Percentiles rank a stretch among this genome's conserved stretches.
These are phyloP conservation scores for Dillenia turbinata DNA, from an alignment of 164 flowering plant genomes.

Conservation along the genomic window DNA sequence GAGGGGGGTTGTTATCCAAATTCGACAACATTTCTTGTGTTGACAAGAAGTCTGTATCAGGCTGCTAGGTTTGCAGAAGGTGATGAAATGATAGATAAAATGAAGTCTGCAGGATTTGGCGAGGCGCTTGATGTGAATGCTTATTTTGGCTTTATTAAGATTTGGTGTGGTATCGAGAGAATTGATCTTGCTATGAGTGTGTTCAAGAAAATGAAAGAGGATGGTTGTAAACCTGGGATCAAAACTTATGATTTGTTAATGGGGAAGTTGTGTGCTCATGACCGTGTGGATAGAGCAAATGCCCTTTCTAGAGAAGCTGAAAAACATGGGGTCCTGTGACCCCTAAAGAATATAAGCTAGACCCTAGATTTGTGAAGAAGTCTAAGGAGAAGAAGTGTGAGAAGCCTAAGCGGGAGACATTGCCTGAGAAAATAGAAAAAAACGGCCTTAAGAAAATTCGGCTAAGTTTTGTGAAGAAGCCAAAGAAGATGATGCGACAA, in stretches of 20 bases:
- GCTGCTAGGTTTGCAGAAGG: constrained; percentile 95
- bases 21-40: constrained; percentile 48
- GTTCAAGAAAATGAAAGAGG: constrained; percentile 78
- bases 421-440: constrained; percentile 97
- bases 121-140: constrained; percentile 53
- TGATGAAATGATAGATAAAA: constrained; percentile 88
- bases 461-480: constrained; percentile 91
- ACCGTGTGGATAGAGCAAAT: constrained; percentile 64
- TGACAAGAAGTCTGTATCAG: constrained; percentile 81
- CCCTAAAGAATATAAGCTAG: constrained; percentile 56
- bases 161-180: constrained; percentile 94
- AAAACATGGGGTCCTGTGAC: constrained; percentile 45
- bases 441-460: constrained; percentile 60
- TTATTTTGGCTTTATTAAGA: constrained; percentile 67
- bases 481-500: constrained; percentile 47
- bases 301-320: constrained; percentile 61
- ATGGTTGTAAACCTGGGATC: constrained; percentile 70
- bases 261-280: constrained; percentile 63
- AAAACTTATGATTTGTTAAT: constrained; percentile 79
- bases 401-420: constrained; percentile 71
- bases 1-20: constrained; percentile 88
- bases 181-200: constrained; percentile 84
- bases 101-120: constrained; percentile 81
- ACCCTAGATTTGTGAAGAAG: constrained; percentile 61
- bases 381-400: constrained; percentile 47